Evolutionary conservation across 768 basidiomycete species (phyloP), one percentile per base, ranked within the genome.

Genomic region (Xanthoconium purpureum): DNA sequence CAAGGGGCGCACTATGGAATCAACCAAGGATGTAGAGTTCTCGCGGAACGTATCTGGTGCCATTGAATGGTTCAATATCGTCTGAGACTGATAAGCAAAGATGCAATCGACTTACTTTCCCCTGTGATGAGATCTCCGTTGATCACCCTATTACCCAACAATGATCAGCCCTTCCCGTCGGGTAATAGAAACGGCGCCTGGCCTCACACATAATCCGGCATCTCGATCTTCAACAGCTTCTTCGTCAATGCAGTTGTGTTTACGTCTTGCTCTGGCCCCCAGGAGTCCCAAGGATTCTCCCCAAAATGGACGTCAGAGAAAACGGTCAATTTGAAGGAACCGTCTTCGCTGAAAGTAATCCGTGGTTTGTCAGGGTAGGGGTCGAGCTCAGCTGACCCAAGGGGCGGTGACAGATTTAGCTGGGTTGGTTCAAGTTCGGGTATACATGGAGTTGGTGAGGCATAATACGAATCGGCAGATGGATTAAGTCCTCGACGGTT

Each of bases 291-390:
- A 9, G 87, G 85, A 61, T 88, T 85, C 70, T 90, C 88, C 29
- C 89, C 88, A 57, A 79, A 89, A 64, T 90, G 88, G 32, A 89
- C 69, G 62, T 91, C 89, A 8, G 86, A 87, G 67, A 90, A 88
- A 7, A 89, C 77, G 14, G 83, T 85, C 45, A 91, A 62, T 69
- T 87, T 89, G 77, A 91, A 87, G 2, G 81, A 81, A 3, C 83
- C 84, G 64, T 87, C 79, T 0, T 66, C 32, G 9, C 75, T 73
- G 69, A 89, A 90, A 2, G 75, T 77, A 15, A 89, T 58, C 13
- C 80, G 79, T 14, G 78, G 78, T 56, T 81, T 79, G 51, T 66
- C 54, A 0, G 78, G 72, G 61, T 80, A 81, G 0, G 78, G 80
- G 43, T 80, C 60, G 12, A 76, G 66, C 20, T 53, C 24, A 24